phyloP scores from a whole-genome alignment of 345 rosid species.

The Euphorbia lathyris region DNA sequence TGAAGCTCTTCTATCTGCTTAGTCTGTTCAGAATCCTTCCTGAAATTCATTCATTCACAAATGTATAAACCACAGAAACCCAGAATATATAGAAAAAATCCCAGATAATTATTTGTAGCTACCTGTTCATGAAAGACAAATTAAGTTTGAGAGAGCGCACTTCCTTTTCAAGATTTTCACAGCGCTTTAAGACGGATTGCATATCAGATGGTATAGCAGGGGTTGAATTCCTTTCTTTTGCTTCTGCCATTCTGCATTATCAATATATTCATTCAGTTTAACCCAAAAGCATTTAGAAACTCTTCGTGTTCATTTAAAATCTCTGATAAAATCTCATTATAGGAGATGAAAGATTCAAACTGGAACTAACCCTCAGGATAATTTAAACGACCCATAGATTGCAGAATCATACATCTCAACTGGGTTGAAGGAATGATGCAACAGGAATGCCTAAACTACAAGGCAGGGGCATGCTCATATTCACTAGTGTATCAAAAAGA shows the following conservation, averaged over 20 bases:
- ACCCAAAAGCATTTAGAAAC: background rate
- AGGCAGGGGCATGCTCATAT: background rate
- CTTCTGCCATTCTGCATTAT: conserved; percentile 68
- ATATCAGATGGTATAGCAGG: conserved; percentile 53
- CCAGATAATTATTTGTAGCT: no score
- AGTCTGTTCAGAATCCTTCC: conserved; percentile 77
- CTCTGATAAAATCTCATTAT: no score
- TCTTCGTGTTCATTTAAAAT: no score
- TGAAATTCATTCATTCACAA: conserved; percentile 17
- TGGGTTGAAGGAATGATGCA: no score
- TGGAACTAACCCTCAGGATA: no score
- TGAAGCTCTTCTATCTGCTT: conserved; percentile 75
- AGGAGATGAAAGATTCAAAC: no score
- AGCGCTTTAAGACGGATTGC: conserved; percentile 55
- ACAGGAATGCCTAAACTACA: background rate
- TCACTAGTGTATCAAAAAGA: background rate
- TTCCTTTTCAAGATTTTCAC: conserved; percentile 74
- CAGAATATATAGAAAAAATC: background rate
- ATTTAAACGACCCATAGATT: no score
- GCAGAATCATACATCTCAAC: no score
- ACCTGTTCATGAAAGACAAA: conserved; percentile 73
- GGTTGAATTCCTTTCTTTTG: conserved; percentile 56
- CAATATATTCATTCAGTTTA: conserved; percentile 1
- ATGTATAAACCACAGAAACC: background rate
- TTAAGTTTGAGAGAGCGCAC: conserved; percentile 74